These are phyloP conservation scores for Saccharomycopsis capsularis DNA, from an alignment of 805 yeast genomes.

Conservation along the genomic window DNA sequence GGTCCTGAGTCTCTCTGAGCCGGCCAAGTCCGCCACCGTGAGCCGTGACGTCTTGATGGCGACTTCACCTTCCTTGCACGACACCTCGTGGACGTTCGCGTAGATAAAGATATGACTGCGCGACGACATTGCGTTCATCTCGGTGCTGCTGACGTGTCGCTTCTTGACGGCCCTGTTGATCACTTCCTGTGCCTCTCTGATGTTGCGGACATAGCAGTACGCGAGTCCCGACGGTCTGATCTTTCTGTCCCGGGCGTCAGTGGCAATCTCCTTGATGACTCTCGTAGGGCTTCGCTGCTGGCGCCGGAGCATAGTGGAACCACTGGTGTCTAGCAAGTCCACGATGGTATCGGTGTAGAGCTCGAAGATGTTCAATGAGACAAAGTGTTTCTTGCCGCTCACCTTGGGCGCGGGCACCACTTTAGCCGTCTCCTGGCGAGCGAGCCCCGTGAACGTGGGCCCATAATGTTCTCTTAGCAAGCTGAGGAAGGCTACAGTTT, in stretches of 20 bases:
- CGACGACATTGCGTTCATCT: constrained; percentile 37
- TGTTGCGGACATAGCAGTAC: constrained; percentile 18
- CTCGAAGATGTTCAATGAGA: constrained; percentile 46
- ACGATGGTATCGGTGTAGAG: constrained; percentile 41
- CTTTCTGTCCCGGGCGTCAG: constrained; percentile 38
- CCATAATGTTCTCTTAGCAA: constrained; percentile 12
- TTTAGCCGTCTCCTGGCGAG: not conserved
- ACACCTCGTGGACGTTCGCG: constrained; percentile 31
- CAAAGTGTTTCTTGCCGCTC: constrained; percentile 23
- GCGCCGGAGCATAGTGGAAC: not conserved
- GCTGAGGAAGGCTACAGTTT: not conserved
- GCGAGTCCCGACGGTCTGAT: constrained; percentile 38
- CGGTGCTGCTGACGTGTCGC: constrained; percentile 39
- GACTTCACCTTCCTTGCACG: constrained; percentile 3
- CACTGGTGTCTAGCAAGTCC: constrained; percentile 29
- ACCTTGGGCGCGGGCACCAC: not conserved
- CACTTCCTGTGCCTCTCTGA: constrained; percentile 32
- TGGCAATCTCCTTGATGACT: constrained; percentile 34
- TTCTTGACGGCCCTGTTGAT: constrained; percentile 34
- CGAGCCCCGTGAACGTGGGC: not conserved
- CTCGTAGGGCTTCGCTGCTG: constrained; percentile 19
- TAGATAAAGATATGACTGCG: constrained; percentile 47
- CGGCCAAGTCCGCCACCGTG: constrained; percentile 48
- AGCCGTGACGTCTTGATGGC: constrained; percentile 31
- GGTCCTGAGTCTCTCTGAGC: constrained; percentile 42